Conservation (phyloP, 257 asterid genomes). For the Solanum habrochaites region DNA sequence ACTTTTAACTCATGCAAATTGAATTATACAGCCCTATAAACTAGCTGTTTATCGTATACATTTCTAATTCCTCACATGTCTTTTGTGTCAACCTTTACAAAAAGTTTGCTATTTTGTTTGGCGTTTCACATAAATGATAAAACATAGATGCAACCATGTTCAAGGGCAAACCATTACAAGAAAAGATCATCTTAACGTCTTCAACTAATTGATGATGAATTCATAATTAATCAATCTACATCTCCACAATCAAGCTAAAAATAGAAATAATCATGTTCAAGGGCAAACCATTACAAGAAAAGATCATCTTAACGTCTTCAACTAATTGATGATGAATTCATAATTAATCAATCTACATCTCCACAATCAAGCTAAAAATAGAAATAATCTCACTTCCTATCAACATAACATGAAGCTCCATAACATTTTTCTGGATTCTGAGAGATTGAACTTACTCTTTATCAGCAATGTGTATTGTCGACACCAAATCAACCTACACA, state of each 20-base stretch:
- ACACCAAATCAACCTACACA: constrained; percentile 87
- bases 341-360: not conserved
- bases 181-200: not conserved
- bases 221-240: not conserved
- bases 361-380: not conserved
- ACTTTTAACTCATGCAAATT: not conserved
- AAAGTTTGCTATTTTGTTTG: not conserved
- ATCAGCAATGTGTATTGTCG: constrained; percentile 96
- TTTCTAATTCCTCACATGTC: not conserved
- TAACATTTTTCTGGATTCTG: not conserved
- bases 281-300: not conserved
- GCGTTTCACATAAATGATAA: not conserved
- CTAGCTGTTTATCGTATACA: not conserved
- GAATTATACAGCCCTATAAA: not conserved
- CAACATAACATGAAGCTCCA: not conserved
- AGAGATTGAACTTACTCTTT: constrained; percentile 57
- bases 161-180: not conserved
- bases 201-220: not conserved
- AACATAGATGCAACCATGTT: not conserved
- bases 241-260: not conserved
- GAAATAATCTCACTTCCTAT: not conserved
- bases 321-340: not conserved
- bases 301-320: not conserved
- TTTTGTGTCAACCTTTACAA: not conserved
- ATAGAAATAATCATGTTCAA: not conserved